phyloP scores from a whole-genome alignment of 2,329 filamentous ascomycete genomes.

The Cercospora berteroae region DNA sequence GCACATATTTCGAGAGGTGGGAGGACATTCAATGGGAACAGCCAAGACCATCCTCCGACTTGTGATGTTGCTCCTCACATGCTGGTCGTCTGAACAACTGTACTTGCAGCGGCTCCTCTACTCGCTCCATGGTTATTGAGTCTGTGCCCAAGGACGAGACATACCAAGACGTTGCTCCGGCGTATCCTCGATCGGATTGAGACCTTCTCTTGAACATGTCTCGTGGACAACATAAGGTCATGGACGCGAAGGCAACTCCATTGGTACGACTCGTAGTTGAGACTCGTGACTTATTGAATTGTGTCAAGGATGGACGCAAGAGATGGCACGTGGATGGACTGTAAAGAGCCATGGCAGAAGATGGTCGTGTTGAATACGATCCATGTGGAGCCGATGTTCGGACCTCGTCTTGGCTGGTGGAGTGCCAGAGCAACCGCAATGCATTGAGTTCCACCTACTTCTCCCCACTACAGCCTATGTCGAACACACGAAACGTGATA shows the following conservation, averaged over 20 bases:
- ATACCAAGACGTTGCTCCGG: background rate
- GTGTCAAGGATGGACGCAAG: background rate
- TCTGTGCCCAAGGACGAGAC: background rate
- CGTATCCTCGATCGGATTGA: background rate
- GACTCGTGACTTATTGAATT: background rate
- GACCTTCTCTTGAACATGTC: background rate
- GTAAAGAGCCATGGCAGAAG: too few species aligned
- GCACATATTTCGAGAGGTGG: background rate
- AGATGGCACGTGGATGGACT: too few species aligned
- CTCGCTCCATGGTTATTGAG: background rate
- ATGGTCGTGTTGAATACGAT: background rate
- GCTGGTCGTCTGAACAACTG: background rate
- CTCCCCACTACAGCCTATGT: background rate
- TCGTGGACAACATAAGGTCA: background rate
- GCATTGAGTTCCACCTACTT: background rate
- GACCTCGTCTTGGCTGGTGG: background rate
- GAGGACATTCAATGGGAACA: background rate
- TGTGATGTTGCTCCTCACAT: background rate
- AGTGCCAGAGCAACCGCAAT: background rate
- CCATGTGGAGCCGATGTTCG: background rate
- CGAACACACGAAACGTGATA: background rate
- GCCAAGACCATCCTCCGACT: background rate
- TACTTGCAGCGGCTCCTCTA: background rate
- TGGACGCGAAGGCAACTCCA: background rate
- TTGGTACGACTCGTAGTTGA: background rate